These are phyloP conservation scores for Dryadomyces sulphureus DNA, from an alignment of 2,329 filamentous ascomycete species.

Conservation along the genomic window DNA sequence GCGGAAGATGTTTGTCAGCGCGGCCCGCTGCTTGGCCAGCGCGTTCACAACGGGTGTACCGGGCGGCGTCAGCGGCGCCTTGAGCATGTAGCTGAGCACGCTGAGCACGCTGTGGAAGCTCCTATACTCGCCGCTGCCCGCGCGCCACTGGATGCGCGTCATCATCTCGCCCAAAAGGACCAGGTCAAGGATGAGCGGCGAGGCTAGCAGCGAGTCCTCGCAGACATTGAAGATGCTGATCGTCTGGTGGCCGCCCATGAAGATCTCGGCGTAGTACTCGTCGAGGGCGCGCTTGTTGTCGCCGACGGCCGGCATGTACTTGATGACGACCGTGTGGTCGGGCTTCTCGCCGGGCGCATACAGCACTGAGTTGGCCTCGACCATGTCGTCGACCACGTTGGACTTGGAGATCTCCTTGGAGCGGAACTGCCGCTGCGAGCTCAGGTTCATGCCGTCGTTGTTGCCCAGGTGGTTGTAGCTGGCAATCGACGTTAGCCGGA, in stretches of 20 bases:
- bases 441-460: constrained; percentile 98
- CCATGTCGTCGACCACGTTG: constrained; percentile 99
- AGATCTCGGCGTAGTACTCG: constrained; percentile 99
- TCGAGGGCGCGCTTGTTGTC: constrained; percentile 98
- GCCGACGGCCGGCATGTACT: constrained; percentile 98
- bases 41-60: constrained; percentile 94
- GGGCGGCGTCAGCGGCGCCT: constrained; percentile 85
- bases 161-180: constrained; percentile 92
- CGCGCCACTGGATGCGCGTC: constrained; percentile 92
- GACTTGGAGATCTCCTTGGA: constrained; percentile 99
- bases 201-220: constrained; percentile 92
- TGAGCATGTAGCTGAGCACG: constrained; percentile 97
- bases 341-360: constrained; percentile 91
- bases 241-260: constrained; percentile 95
- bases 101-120: constrained; percentile 95
- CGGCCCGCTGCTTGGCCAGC: constrained; percentile 87
- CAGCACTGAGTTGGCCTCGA: constrained; percentile 81
- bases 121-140: constrained; percentile 56
- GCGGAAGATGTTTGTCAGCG: constrained; percentile 95
- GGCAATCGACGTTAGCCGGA: constrained; percentile 96
- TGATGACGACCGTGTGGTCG: constrained; percentile 98
- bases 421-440: constrained; percentile 94
- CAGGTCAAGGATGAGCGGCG: constrained; percentile 92
- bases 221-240: constrained; percentile 98
- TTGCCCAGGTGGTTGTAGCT: constrained; percentile 99